Evolutionary conservation across 768 basidiomycete species (phyloP).

Genomic region (Rickenella mellea): DNA sequence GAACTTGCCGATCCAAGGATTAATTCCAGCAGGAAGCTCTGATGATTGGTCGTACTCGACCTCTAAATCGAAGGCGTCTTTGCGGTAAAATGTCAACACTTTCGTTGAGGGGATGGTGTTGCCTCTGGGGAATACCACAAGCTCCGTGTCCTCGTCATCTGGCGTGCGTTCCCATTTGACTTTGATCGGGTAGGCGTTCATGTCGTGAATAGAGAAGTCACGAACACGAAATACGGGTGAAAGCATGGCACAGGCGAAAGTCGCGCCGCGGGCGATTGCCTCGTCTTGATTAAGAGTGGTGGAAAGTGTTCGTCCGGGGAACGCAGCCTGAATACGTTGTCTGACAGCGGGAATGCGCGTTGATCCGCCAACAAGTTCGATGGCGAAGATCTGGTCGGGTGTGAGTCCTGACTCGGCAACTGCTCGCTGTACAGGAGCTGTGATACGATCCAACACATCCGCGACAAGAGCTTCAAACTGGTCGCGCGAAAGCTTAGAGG

Average conservation of each 20-base stretch:
- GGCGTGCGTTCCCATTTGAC: conserved; percentile 75
- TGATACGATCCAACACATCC: conserved; percentile 68
- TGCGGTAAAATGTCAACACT: conserved; percentile 90
- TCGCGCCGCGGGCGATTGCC: conserved; percentile 91
- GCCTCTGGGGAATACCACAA: conserved; percentile 80
- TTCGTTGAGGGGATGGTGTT: conserved; percentile 90
- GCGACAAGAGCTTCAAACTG: conserved; percentile 71
- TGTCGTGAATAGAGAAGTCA: conserved; percentile 85
- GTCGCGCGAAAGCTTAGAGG: conserved; percentile 78
- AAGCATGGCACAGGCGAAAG: conserved; percentile 94
- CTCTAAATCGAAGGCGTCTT: conserved; percentile 80
- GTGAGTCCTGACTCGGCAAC: conserved; percentile 73
- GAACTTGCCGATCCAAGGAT: conserved; percentile 80
- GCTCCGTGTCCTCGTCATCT: conserved; percentile 83
- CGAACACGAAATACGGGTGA: conserved; percentile 97
- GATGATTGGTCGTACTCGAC: conserved; percentile 71
- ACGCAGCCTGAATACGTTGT: conserved; percentile 72
- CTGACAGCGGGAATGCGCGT: conserved; percentile 93
- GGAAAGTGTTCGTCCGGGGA: conserved; percentile 74
- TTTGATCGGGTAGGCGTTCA: conserved; percentile 82
- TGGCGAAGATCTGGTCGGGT: conserved; percentile 76
- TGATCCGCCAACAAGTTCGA: conserved; percentile 91
- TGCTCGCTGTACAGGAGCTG: conserved; percentile 66
- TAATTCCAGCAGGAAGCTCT: conserved; percentile 65
- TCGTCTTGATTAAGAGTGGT: conserved; percentile 98